Conservation (phyloP, 306 rosid genomes). For the Urtica urens region DNA sequence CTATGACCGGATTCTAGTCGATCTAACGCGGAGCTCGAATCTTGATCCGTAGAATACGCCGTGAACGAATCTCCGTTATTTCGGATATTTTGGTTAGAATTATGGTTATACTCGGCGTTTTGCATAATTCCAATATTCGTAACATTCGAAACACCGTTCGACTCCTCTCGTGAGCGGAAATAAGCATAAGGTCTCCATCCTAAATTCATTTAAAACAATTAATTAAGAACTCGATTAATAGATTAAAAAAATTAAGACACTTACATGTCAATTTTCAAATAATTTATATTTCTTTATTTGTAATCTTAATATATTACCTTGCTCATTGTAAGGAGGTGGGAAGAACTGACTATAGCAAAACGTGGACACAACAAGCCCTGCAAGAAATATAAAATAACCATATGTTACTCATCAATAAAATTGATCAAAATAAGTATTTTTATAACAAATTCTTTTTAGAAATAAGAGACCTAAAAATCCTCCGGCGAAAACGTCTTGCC, state of each 20-base stretch:
- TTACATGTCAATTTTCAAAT: background rate
- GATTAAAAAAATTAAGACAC: background rate
- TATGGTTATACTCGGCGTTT: slow-evolving; percentile 16
- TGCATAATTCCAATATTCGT: slow-evolving; percentile 14
- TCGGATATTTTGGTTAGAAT: slow-evolving; percentile 14
- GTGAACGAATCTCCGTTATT: slow-evolving; percentile 14
- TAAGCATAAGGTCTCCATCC: slow-evolving; percentile 98
- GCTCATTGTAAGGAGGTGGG: slow-evolving; percentile 48
- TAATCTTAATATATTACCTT: slow-evolving; percentile 31
- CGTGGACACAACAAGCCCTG: slow-evolving; percentile 68
- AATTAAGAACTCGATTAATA: too few species aligned
- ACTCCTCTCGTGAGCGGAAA: slow-evolving; percentile 52
- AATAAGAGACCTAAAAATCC: slow-evolving; percentile 45
- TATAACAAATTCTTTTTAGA: background rate
- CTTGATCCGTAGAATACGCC: background rate
- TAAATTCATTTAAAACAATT: slow-evolving; percentile 23
- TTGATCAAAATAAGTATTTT: too few species aligned
- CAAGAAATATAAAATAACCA: slow-evolving; percentile 10
- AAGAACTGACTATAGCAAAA: slow-evolving; percentile 86
- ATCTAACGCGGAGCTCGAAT: slow-evolving; percentile 31
- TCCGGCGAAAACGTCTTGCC: slow-evolving; percentile 91
- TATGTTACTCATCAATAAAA: background rate
- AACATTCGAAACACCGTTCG: slow-evolving; percentile 13
- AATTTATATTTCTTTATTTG: background rate
- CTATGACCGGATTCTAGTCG: slow-evolving; percentile 45